Conservation (phyloP, 2,329 filamentous ascomycete genomes). For the Orbilia quercus region DNA sequence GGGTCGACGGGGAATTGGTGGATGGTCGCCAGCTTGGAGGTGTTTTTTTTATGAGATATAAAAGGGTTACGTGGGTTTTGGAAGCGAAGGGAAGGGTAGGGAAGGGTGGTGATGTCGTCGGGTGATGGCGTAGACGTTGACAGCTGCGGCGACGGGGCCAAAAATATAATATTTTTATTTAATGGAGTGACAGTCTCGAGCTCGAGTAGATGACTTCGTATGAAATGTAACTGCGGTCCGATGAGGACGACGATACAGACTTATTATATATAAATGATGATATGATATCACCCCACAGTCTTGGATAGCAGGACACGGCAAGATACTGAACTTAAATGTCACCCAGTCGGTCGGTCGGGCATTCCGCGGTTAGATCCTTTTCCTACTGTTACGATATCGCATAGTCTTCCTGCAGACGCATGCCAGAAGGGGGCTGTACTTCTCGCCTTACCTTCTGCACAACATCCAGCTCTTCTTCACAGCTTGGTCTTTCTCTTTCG, state of each 20-base stretch:
- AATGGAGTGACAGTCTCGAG: no score
- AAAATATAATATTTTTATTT: no score
- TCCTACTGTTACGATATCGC: not conserved
- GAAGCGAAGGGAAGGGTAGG: no score
- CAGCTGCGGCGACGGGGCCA: not conserved
- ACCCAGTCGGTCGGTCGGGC: not conserved
- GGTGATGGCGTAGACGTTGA: not conserved
- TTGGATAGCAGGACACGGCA: no score
- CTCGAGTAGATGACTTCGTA: no score
- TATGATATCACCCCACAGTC: no score
- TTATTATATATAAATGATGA: no score
- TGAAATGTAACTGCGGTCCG: no score
- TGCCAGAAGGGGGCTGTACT: conserved; percentile 48
- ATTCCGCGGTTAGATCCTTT: conserved; percentile 19
- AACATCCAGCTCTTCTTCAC: not conserved
- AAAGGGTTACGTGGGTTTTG: no score
- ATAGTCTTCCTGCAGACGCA: conserved; percentile 19
- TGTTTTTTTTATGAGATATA: conserved; percentile 5
- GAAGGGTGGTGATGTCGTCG: no score
- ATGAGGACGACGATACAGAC: no score
- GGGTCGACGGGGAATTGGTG: conserved; percentile 35
- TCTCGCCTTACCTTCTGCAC: conserved; percentile 12
- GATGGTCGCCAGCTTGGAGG: conserved; percentile 46
- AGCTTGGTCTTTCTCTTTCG: not conserved
- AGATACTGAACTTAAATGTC: no score